These are phyloP conservation scores for Bryoerythrophyllum caledonicum DNA, from an alignment of 225 moss, liverwort and hornwort genomes.

Conservation along the genomic window DNA sequence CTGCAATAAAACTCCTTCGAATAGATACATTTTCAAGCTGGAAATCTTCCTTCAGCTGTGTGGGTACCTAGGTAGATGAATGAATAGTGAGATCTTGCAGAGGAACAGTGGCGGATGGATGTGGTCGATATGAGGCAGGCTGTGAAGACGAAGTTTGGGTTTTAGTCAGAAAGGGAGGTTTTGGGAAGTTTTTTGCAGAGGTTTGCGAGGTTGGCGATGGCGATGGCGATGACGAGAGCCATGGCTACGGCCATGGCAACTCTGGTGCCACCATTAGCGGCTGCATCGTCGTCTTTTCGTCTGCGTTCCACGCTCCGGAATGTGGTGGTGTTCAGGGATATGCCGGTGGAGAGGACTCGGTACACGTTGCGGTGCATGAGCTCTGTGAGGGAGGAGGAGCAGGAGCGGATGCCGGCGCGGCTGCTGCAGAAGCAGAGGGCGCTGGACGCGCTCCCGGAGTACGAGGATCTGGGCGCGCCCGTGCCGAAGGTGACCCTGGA, in stretches of 20 bases:
- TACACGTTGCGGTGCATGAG: constrained; percentile 57
- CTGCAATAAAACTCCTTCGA: not conserved
- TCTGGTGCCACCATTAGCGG: not conserved
- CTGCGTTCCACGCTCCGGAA: constrained; percentile 23
- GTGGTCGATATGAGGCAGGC: not conserved
- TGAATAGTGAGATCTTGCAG: not conserved
- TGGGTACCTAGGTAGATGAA: not conserved
- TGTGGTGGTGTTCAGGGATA: not conserved
- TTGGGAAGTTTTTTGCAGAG: not conserved
- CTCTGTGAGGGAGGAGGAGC: constrained; percentile 38
- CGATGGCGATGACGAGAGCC: constrained; percentile 33
- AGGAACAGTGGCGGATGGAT: not conserved
- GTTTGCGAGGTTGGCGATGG: constrained; percentile 18
- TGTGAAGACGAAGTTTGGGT: not conserved
- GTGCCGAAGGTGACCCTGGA: constrained; percentile 72
- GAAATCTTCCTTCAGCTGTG: too few species aligned
- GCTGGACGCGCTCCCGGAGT: constrained; percentile 62
- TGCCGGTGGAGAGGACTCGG: not conserved
- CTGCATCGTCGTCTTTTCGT: constrained; percentile 9
- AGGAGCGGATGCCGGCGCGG: constrained; percentile 64
- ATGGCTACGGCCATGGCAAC: constrained; percentile 37
- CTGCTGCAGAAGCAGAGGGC: constrained; percentile 73
- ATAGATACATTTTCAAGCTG: too few species aligned
- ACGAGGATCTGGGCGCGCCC: constrained; percentile 70
- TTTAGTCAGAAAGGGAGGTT: not conserved